Evolutionary conservation across 1,284 basidiomycete species (phyloP).

Genomic region (Boletus calvinii): DNA sequence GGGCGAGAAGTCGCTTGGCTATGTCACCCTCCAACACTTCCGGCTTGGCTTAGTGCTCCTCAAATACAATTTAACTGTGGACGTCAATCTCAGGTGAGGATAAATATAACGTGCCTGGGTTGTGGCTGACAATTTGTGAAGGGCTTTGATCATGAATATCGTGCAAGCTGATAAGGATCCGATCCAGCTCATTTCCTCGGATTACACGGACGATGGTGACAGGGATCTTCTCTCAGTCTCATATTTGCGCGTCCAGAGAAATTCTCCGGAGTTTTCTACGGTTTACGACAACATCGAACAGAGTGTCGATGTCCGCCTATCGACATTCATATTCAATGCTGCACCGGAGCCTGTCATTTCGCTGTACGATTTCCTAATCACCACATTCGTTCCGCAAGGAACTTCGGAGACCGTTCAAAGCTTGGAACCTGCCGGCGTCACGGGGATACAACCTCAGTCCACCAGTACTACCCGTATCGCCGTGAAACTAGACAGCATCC

Average conservation of each 20-base stretch:
- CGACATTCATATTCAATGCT: slow-evolving; percentile 89
- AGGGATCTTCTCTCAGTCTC: slow-evolving; percentile 83
- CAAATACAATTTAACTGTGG: slow-evolving; percentile 87
- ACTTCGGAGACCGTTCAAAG: slow-evolving; percentile 9
- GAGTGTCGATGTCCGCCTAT: slow-evolving; percentile 84
- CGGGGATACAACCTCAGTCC: slow-evolving; percentile 19
- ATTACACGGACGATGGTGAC: slow-evolving; percentile 46
- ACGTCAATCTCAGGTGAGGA: slow-evolving; percentile 74
- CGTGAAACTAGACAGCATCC: slow-evolving; percentile 86
- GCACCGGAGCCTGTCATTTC: slow-evolving; percentile 91
- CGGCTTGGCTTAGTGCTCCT: slow-evolving; percentile 71
- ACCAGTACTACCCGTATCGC: slow-evolving; percentile 77
- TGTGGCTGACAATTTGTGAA: slow-evolving; percentile 29
- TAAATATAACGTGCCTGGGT: background rate
- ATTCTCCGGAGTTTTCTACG: slow-evolving; percentile 85
- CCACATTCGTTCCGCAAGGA: slow-evolving; percentile 79
- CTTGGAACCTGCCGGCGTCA: slow-evolving; percentile 15
- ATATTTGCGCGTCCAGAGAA: slow-evolving; percentile 80
- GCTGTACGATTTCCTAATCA: slow-evolving; percentile 98
- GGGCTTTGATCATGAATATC: slow-evolving; percentile 70
- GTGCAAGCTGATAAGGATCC: slow-evolving; percentile 59
- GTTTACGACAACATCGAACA: slow-evolving; percentile 89
- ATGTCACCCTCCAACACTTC: slow-evolving; percentile 83
- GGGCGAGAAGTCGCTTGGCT: slow-evolving; percentile 73
- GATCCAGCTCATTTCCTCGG: slow-evolving; percentile 79